Evolutionary conservation across 768 basidiomycete genomes (phyloP).

Genomic region (Phanerochaete sordida): DNA sequence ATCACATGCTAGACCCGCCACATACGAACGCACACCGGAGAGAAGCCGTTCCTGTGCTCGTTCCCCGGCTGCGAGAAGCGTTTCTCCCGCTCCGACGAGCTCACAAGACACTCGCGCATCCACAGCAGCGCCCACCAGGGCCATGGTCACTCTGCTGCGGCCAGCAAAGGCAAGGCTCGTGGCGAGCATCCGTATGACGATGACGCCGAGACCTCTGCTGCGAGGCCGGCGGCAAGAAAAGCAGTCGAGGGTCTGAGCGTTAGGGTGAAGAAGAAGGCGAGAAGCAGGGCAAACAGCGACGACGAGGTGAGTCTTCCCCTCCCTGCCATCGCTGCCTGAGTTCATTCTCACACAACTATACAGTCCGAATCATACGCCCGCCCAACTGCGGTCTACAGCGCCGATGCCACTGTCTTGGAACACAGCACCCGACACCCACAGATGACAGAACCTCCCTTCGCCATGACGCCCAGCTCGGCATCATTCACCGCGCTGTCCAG

Average conservation of each 20-base stretch:
- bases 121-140: conserved; percentile 61
- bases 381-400: conserved; percentile 29
- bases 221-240: conserved; percentile 5
- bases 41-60: conserved; percentile 93
- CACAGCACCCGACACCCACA: conserved; percentile 21
- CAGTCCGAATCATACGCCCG: conserved; percentile 37
- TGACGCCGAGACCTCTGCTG: conserved; percentile 8
- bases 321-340: neutral
- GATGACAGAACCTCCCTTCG: conserved; percentile 19
- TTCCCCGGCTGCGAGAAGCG: conserved; percentile 96
- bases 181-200: conserved; percentile 20
- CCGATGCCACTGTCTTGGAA: conserved; percentile 24
- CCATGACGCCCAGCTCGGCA: conserved; percentile 31
- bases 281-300: conserved; percentile 75
- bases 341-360: neutral
- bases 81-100: conserved; percentile 97
- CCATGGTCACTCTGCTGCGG: conserved; percentile 3
- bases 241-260: conserved; percentile 8
- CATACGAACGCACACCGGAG: conserved; percentile 97
- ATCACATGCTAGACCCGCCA: conserved; percentile 74
- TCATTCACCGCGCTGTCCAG: conserved; percentile 69
- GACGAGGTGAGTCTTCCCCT: conserved; percentile 63
- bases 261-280: conserved; percentile 70
- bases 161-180: conserved; percentile 28
- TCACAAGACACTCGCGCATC: conserved; percentile 93